Base-by-base conservation (phyloP, 2,329 filamentous ascomycete species). In the Fusarium annulatum region DNA sequence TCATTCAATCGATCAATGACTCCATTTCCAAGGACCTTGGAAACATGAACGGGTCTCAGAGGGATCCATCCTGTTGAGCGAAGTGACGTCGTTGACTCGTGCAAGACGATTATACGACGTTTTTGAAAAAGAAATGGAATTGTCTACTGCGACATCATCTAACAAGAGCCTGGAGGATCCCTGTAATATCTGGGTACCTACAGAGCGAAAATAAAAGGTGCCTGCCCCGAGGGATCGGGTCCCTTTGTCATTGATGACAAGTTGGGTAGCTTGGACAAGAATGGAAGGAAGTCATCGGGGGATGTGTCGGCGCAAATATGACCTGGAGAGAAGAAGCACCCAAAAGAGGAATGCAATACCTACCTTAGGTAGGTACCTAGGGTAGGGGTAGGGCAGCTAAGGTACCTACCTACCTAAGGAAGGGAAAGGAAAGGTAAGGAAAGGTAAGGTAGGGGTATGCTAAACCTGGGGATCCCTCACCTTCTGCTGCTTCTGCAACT, bases 61-160 rank as follows among this genome's bases (percentile, higher is more conserved):
- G 28, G 46, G 64, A 57, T 60, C 64, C 69, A 72, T 69, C 8
- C 38, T 38, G 38, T 69, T 26, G 64, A 68, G 48, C 64, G 56
- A 57, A 60, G 69, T 72, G 69, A 72, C 69, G 69, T 72, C 64
- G 69, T 73, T 64, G 69, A 68, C 67, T 68, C 57, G 48, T 39
- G 64, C 42, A 55, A 30, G 41, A 38, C 39, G 46, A 48, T 53
- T 41, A 39, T 38, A 67, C 41, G 55, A 60, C 49, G 61, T 58
- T 49, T 43, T 26, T 23, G 28, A 18, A 23, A 23, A 28, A 41
- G 23, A 55, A 21, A 28, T 53, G 33, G 23, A 28, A 53, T 18
- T 41, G 9, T 41, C 36, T 55, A 28, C 51, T 55, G 51, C 26
- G 10, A 55, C 51, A 41, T 41, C 23, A 41, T 39, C 23, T 41